Conservation (phyloP, 192 early-diverging fungal species). For the Phlyctochytrium bullatum region DNA sequence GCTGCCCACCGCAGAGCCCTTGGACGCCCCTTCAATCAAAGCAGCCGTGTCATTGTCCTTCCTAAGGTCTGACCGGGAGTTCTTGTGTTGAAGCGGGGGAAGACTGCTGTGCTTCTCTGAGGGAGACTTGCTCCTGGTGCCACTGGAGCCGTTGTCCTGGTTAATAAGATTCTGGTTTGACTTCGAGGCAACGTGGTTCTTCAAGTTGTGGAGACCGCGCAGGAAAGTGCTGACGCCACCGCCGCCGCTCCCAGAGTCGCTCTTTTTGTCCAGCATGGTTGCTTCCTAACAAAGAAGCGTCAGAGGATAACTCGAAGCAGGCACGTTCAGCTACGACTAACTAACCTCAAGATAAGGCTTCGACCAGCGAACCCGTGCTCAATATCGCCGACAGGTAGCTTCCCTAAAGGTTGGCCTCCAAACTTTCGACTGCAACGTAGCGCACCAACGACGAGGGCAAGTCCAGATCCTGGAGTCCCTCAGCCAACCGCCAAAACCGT, state of each 20-base stretch:
- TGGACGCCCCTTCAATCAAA: background rate
- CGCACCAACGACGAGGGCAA: no score
- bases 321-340: no score
- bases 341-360: no score
- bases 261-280: background rate
- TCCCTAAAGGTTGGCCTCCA: no score
- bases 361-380: no score
- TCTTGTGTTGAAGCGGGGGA: background rate
- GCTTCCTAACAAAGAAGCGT: no score
- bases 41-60: background rate
- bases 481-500: no score
- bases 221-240: background rate
- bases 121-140: background rate
- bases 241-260: background rate
- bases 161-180: background rate
- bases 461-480: no score
- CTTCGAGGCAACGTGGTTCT: background rate
- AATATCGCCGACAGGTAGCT: no score
- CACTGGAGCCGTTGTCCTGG: background rate
- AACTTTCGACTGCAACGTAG: no score
- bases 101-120: background rate
- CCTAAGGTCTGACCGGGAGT: background rate
- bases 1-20: background rate
- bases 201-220: background rate
- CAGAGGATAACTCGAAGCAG: no score